Base-by-base conservation (phyloP, 345 rosid genomes). In the Brassica rapa region DNA sequence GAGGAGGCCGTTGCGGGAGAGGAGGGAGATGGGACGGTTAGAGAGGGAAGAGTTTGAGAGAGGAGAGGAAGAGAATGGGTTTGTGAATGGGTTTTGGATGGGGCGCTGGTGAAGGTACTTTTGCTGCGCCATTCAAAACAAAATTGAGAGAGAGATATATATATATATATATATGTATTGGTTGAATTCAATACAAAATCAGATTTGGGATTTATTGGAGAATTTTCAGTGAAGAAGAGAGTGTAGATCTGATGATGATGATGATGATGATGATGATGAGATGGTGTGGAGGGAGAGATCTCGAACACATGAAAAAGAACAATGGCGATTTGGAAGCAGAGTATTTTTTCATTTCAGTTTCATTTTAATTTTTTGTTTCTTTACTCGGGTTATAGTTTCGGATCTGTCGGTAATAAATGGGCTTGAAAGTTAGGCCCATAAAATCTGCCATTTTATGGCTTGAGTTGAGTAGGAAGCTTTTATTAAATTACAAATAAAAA, bases 1-100 rank as follows among this genome's bases (percentile, higher is more conserved):
- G 29, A 62, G 19, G 7, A 72, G 68, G 16, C 60, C 25, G 12
- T 41, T 61, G 29, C 76, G 68, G 59, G n/a, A 60, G 16, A 72
- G 68, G 41, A 62, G 41, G 8, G 60, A 61, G 12, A 43, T 72
- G 16, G 41, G 39, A 5, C 67, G 66, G 57, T 72, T 72, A 24
- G 25, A 25, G 59, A 72, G 65, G 62, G 66, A 55, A 12, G 84
- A 73, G 23, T 86, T 77, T 46, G 79, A 70, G 70, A 81, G 91
- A 5, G 84, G 85, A n/a, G 97, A 85, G 1, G 83, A 56, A 5
- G 86, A 82, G 77, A 61, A 78, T 8, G 84, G 75, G 71, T 81
- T 41, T 32, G 51, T 10, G n/a, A 43, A 43, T 3, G 51, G 55
- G 55, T 35, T 33, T 14, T 15, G 23, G 7, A 53, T 53, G 23